These are phyloP conservation scores for Irpex sp. DNA, from an alignment of 1,284 basidiomycete species.

Conservation along the genomic window DNA sequence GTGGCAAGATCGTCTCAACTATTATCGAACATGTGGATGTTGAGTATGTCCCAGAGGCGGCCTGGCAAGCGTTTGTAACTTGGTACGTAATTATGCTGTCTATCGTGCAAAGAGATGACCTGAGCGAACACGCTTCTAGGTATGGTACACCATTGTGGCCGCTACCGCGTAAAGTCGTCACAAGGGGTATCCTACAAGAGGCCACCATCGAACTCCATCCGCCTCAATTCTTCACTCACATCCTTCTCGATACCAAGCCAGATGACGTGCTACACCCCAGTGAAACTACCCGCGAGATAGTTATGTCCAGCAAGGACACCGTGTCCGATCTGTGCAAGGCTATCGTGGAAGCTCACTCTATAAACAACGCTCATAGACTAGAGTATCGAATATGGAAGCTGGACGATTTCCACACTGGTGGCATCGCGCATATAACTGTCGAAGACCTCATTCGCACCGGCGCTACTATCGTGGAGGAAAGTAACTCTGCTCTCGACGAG, in stretches of 20 bases:
- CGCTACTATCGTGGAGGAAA: conserved; percentile 32
- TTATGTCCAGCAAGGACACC: conserved; percentile 48
- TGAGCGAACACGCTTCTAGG: conserved; percentile 38
- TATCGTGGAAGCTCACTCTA: conserved; percentile 12
- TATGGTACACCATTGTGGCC: conserved; percentile 57
- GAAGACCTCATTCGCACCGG: conserved; percentile 33
- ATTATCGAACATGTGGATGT: conserved; percentile 69
- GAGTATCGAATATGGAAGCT: conserved; percentile 54
- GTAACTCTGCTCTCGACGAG: conserved; percentile 50
- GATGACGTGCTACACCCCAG: conserved; percentile 3
- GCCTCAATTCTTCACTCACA: conserved; percentile 59
- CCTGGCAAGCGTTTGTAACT: conserved; percentile 62
- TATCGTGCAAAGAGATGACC: not conserved
- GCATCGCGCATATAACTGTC: conserved; percentile 16
- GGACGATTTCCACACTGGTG: not conserved
- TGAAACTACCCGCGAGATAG: conserved; percentile 17
- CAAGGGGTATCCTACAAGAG: conserved; percentile 46
- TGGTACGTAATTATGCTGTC: conserved; percentile 19
- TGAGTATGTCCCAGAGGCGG: conserved; percentile 69
- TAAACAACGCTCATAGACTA: conserved; percentile 1
- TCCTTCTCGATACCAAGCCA: conserved; percentile 22
- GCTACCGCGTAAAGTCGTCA: conserved; percentile 64
- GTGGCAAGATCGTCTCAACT: conserved; percentile 41
- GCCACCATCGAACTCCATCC: conserved; percentile 77
- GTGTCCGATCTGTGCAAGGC: conserved; percentile 15